Percentiles rank a stretch among this genome's conserved stretches.
These are phyloP conservation scores for Nothophytophthora sp. DNA, from an alignment of 352 stramenopile genomes.

Conservation along the genomic window DNA sequence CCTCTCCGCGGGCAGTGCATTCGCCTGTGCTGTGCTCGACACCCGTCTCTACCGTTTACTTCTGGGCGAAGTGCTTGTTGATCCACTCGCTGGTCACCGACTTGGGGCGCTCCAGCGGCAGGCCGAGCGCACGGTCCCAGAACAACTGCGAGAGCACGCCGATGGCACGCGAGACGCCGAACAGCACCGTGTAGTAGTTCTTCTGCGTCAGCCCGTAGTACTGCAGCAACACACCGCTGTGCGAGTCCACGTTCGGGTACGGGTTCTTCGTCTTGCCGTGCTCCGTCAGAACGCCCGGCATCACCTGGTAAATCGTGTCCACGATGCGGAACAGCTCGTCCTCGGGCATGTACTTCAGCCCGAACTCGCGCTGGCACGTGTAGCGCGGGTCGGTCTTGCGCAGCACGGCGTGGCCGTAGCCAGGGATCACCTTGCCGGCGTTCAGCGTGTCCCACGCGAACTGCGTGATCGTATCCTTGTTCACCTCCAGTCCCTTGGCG, in stretches of 20 bases:
- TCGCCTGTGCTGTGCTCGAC: too few species aligned
- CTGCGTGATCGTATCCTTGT: slow-evolving; percentile 98
- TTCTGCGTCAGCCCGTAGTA: slow-evolving; percentile 99
- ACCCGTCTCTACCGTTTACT: slow-evolving; percentile 37
- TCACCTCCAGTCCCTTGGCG: slow-evolving; percentile 95
- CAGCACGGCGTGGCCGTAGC: slow-evolving; percentile 98
- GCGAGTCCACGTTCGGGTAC: slow-evolving; percentile 99
- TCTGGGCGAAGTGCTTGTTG: slow-evolving; percentile 93
- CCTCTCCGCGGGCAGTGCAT: background rate
- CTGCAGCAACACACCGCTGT: slow-evolving; percentile 98
- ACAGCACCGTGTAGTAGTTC: slow-evolving; percentile 99
- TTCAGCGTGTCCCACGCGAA: slow-evolving; percentile 99
- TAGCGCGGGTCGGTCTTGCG: slow-evolving; percentile 99
- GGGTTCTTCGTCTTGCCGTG: slow-evolving; percentile 99
- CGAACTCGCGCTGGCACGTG: slow-evolving; percentile 99
- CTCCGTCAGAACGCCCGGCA: slow-evolving; percentile 98
- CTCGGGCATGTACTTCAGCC: slow-evolving; percentile 99
- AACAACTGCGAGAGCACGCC: slow-evolving; percentile 99
- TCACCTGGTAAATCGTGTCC: slow-evolving; percentile 99
- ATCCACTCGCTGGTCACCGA: slow-evolving; percentile 99
- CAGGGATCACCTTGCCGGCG: slow-evolving; percentile 98
- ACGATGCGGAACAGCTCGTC: slow-evolving; percentile 99
- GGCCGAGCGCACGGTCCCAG: slow-evolving; percentile 96
- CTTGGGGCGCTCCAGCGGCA: slow-evolving; percentile 99
- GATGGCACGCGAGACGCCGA: slow-evolving; percentile 98